Base-by-base conservation (phyloP, 164 flowering plant genomes). In the Chimonanthus salicifolius region DNA sequence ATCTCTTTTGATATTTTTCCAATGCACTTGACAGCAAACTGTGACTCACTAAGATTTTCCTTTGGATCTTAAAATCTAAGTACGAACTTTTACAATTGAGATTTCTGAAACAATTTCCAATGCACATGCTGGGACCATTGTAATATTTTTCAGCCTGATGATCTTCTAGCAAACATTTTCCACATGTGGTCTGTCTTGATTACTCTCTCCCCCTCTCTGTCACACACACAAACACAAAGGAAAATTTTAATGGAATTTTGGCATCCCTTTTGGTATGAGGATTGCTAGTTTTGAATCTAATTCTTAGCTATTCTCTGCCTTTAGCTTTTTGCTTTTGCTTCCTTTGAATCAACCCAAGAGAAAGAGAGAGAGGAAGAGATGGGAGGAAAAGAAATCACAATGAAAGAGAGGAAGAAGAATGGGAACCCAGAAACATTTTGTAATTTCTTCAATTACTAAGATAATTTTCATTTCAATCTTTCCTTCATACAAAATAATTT, bases 201-300 rank as follows among this genome's bases (percentile, higher is more conserved):
- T n/a, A 5, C n/a, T 21, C 6, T 21, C 20, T 1, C 2, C 20
- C 65, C 18, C 65, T 21, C 44, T 5, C 65, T 7, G 8, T 5
- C 65, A n/a, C 5, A 3, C n/a, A 62, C 9, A 21, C n/a, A 58
- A 8, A 33, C 33, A 33, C 33, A 4, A 4, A 62, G 18, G 21
- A 21, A 63, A 63, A 63, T 0, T 6, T 43, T 18, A 16, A 33
- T 33, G 66, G 66, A 63, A 63, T 63, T 63, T 33, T 18, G 10
- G 7, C 18, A 43, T 33, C 60, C 60, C 60, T 54, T 54, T 54
- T 13, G 33, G 66, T 63, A 44, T 44, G 33, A 63, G 33, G 66
- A 63, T n/a, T 63, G 66, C 21, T 63, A 10, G 46, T 18, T 63
- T 63, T 63, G 66, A 63, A 63, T 63, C 66, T 63, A 58, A 63